Percentiles rank a stretch among this genome's conserved stretches.
Evolutionary conservation across 2,329 filamentous ascomycete genomes (phyloP).

Genomic region (Ilyonectria sp.): DNA sequence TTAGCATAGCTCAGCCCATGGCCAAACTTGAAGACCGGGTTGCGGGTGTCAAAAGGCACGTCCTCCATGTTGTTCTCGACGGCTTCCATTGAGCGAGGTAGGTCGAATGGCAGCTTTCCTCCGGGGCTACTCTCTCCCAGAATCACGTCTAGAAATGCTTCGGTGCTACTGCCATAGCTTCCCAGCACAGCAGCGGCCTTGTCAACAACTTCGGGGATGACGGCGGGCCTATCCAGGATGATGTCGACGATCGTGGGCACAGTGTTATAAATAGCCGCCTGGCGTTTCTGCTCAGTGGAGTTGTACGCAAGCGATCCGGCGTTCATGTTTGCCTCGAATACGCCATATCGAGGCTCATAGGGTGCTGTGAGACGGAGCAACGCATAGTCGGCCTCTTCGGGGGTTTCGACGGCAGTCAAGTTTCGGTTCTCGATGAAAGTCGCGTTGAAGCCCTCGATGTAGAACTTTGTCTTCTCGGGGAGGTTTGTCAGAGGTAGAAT

Average conservation of each 20-base stretch:
- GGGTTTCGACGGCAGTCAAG: slow-evolving; percentile 51
- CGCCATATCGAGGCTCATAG: slow-evolving; percentile 52
- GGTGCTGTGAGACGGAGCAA: slow-evolving; percentile 58
- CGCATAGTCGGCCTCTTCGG: slow-evolving; percentile 58
- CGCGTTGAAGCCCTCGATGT: slow-evolving; percentile 38
- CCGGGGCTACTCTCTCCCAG: slow-evolving; percentile 51
- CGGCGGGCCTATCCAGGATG: slow-evolving; percentile 58
- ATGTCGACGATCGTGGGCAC: slow-evolving; percentile 60
- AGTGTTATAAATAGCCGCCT: slow-evolving; percentile 52
- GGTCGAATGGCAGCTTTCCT: slow-evolving; percentile 40
- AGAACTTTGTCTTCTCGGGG: slow-evolving; percentile 34
- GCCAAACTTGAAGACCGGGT: slow-evolving; percentile 46
- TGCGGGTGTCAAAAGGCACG: slow-evolving; percentile 45
- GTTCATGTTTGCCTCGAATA: slow-evolving; percentile 53
- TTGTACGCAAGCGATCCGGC: slow-evolving; percentile 58
- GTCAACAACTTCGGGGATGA: slow-evolving; percentile 58
- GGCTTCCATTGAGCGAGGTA: slow-evolving; percentile 59
- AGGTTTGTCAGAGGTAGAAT: slow-evolving; percentile 37
- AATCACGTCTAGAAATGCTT: slow-evolving; percentile 60
- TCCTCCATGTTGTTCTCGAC: slow-evolving; percentile 50
- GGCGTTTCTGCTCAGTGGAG: slow-evolving; percentile 42
- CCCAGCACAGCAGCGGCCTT: slow-evolving; percentile 55
- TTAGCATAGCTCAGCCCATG: slow-evolving; percentile 35
- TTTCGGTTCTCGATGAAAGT: slow-evolving; percentile 35
- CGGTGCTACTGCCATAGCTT: slow-evolving; percentile 56